phyloP scores from a whole-genome alignment of 805 yeast species.

The Yarrowia alimentaria region DNA sequence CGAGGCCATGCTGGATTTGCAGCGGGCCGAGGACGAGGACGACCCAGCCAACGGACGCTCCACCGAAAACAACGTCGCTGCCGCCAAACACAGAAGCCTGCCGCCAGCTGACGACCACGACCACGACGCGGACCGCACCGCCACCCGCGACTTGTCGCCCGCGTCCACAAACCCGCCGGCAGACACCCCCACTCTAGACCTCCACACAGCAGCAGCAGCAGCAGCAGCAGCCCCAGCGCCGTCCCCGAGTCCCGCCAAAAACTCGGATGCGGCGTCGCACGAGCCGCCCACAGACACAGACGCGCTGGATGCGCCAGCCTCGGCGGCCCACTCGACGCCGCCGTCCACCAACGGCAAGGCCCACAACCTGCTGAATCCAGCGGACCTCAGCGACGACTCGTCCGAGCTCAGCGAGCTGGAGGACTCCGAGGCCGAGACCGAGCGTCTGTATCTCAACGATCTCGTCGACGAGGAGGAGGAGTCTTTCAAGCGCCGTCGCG shows the following conservation, averaged over 20 bases:
- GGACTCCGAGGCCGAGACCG: slow-evolving; percentile 88
- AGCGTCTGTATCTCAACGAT: slow-evolving; percentile 64
- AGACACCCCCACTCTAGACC: too few species aligned
- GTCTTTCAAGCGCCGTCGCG: slow-evolving; percentile 23
- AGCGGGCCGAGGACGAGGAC: slow-evolving; percentile 2
- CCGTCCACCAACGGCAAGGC: slow-evolving; percentile 1
- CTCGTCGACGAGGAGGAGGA: slow-evolving; percentile 39
- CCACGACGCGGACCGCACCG: not conserved
- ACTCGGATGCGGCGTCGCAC: too few species aligned
- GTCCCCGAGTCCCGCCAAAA: too few species aligned
- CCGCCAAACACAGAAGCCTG: too few species aligned
- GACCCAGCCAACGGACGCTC: not conserved
- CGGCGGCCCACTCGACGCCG: not conserved
- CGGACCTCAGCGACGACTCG: slow-evolving; percentile 34
- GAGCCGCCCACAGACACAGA: too few species aligned
- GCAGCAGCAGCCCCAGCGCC: too few species aligned
- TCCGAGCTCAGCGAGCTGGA: slow-evolving; percentile 47
- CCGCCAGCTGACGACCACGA: not conserved
- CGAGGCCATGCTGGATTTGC: slow-evolving; percentile 24
- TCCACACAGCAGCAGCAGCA: too few species aligned
- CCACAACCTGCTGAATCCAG: slow-evolving; percentile 13
- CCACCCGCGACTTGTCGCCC: too few species aligned
- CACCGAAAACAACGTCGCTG: not conserved
- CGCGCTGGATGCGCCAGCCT: too few species aligned
- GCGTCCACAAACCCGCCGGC: too few species aligned